phyloP scores from a whole-genome alignment of 2,329 filamentous ascomycete genomes.

The Dothiorella sarmentorum region DNA sequence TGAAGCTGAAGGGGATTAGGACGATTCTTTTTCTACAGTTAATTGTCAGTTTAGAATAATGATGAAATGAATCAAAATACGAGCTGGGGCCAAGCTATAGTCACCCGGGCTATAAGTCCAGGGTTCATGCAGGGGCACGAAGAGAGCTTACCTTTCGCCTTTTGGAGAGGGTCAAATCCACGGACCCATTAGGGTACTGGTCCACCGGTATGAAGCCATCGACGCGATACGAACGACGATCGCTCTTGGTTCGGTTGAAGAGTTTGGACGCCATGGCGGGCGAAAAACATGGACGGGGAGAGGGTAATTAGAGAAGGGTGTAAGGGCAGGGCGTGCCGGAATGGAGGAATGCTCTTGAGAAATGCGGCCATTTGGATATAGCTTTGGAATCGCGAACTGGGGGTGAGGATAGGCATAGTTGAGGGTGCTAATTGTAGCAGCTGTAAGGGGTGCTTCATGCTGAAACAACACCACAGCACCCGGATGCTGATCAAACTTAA shows the following conservation, averaged over 20 bases:
- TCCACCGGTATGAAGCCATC: constrained; percentile 40
- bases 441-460: background rate
- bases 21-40: constrained; percentile 12
- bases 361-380: constrained; percentile 2
- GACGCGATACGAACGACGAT: constrained; percentile 33
- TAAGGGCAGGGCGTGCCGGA: too few relatives aligned
- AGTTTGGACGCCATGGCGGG: constrained; percentile 39
- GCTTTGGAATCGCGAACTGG: background rate
- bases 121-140: background rate
- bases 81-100: background rate
- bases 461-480: constrained; percentile 8
- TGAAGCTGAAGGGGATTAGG: constrained; percentile 4
- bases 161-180: constrained; percentile 20
- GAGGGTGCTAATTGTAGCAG: constrained; percentile 6
- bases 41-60: constrained; percentile 3
- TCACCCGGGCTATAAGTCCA: background rate
- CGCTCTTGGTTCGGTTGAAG: constrained; percentile 45
- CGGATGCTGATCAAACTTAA: background rate
- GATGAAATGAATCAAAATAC: background rate
- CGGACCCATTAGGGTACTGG: constrained; percentile 19
- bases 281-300: background rate
- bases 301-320: background rate
- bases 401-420: background rate
- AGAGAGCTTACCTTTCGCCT: constrained; percentile 7
- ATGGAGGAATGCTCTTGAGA: constrained; percentile 5